Conservation (phyloP, 176 grass and related monocot species). For the Phoenix roebelenii region DNA sequence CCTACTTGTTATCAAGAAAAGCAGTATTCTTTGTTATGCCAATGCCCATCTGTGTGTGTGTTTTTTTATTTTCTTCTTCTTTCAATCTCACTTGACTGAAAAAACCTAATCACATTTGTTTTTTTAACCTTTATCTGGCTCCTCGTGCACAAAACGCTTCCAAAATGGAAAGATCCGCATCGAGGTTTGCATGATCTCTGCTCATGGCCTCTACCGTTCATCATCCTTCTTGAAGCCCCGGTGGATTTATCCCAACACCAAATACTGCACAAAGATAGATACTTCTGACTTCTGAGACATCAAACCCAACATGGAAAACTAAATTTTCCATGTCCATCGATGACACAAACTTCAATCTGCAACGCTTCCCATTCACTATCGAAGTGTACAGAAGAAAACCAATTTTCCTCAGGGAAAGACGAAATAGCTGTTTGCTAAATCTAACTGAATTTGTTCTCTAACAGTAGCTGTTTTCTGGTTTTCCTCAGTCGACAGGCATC, state of each 20-base stretch:
- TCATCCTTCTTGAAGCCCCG: slow-evolving; percentile 41
- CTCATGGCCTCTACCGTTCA: slow-evolving; percentile 28
- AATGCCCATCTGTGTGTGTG: too few relatives aligned
- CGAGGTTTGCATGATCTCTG: slow-evolving; percentile 66
- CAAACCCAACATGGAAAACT: slow-evolving; percentile 63
- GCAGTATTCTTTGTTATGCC: too few relatives aligned
- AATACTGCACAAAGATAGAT: slow-evolving; percentile 82
- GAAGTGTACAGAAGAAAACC: slow-evolving; percentile 83
- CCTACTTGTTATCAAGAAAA: too few relatives aligned
- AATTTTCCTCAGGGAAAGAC: slow-evolving; percentile 37
- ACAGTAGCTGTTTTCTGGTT: too few relatives aligned
- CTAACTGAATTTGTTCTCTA: too few relatives aligned
- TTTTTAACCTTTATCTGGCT: too few relatives aligned
- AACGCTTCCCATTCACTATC: slow-evolving; percentile 41
- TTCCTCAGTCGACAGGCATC: too few relatives aligned
- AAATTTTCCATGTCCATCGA: slow-evolving; percentile 42
- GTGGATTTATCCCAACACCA: slow-evolving; percentile 50
- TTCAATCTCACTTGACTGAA: too few relatives aligned
- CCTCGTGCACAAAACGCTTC: background rate
- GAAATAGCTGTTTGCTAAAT: background rate
- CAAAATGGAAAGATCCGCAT: slow-evolving; percentile 35
- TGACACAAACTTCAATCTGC: slow-evolving; percentile 9
- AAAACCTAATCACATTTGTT: too few relatives aligned
- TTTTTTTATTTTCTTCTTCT: too few relatives aligned
- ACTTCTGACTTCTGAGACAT: slow-evolving; percentile 37